Percentiles rank a stretch among this genome's conserved stretches.
These are phyloP conservation scores for Lactifluus subvellereus DNA, from an alignment of 768 basidiomycete species.

Conservation along the genomic window DNA sequence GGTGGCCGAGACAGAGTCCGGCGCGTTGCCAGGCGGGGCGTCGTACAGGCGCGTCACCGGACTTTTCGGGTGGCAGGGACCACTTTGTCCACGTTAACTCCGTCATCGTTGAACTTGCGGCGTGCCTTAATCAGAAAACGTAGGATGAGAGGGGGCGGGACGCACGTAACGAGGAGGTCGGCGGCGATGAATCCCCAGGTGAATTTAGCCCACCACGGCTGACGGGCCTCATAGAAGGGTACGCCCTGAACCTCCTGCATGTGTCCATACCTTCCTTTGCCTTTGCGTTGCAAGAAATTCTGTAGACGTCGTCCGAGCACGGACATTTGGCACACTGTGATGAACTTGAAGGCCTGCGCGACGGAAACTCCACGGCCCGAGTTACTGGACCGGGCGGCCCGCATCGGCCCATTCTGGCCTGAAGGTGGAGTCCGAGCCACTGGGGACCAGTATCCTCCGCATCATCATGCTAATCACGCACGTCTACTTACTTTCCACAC, in stretches of 20 bases:
- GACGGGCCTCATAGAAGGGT: conserved; percentile 18
- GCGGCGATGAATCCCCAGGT: conserved; percentile 24
- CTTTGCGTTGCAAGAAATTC: conserved; percentile 7
- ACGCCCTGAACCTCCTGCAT: conserved; percentile 1
- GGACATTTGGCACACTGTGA: not conserved
- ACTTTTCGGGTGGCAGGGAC: conserved; percentile 14
- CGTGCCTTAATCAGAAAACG: not conserved
- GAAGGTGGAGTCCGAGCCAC: too few species aligned
- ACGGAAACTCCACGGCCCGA: too few species aligned
- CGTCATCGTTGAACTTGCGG: conserved; percentile 22
- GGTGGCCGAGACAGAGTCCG: conserved; percentile 16
- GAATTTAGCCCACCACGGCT: conserved; percentile 22
- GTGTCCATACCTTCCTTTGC: conserved; percentile 8
- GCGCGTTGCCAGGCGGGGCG: conserved; percentile 24
- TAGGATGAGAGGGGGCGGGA: not conserved
- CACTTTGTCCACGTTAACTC: conserved; percentile 25
- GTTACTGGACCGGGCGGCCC: too few species aligned
- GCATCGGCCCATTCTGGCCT: too few species aligned
- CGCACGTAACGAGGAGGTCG: conserved; percentile 24
- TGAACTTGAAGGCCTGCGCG: too few species aligned
- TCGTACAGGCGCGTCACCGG: conserved; percentile 9
- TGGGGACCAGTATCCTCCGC: too few species aligned
- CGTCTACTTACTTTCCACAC: too few species aligned
- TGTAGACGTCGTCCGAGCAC: conserved; percentile 6
- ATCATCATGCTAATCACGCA: too few species aligned